Percentiles rank a stretch among this genome's conserved stretches.
Conservation (phyloP, 441 rosid species). For the Syzygium malaccense region DNA sequence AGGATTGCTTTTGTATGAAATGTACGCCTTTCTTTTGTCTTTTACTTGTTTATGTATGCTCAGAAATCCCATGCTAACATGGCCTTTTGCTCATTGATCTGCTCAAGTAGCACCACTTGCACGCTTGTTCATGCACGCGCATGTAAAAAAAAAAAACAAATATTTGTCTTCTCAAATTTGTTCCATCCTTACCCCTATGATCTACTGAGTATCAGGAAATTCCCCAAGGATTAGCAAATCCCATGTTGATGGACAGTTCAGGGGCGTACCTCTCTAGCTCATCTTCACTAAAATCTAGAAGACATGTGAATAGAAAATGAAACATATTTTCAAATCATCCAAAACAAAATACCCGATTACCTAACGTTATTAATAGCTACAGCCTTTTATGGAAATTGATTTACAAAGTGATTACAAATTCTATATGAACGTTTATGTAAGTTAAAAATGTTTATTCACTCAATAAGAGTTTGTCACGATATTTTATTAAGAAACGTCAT, state of each 20-base stretch:
- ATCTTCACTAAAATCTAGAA: not conserved
- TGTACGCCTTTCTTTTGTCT: conserved; percentile 4
- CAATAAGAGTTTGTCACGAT: not conserved
- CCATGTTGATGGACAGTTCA: not conserved
- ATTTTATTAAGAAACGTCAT: not conserved
- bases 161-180: not conserved
- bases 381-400: not conserved
- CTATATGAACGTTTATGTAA: not conserved
- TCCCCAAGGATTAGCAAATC: not conserved
- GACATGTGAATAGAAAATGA: not conserved
- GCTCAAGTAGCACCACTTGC: not conserved
- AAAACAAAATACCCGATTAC: not conserved
- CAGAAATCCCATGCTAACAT: conserved; percentile 1
- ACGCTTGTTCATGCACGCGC: not conserved
- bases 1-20: not conserved
- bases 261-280: not conserved
- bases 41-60: conserved; percentile 7
- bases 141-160: not conserved
- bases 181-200: not conserved
- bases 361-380: not conserved
- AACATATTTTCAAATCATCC: not conserved
- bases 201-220: not conserved
- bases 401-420: not conserved
- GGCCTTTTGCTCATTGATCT: not conserved
- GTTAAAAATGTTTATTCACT: not conserved